These are phyloP conservation scores for Tetracladium setigerum DNA, from an alignment of 495 filamentous ascomycete species.

Conservation along the genomic window DNA sequence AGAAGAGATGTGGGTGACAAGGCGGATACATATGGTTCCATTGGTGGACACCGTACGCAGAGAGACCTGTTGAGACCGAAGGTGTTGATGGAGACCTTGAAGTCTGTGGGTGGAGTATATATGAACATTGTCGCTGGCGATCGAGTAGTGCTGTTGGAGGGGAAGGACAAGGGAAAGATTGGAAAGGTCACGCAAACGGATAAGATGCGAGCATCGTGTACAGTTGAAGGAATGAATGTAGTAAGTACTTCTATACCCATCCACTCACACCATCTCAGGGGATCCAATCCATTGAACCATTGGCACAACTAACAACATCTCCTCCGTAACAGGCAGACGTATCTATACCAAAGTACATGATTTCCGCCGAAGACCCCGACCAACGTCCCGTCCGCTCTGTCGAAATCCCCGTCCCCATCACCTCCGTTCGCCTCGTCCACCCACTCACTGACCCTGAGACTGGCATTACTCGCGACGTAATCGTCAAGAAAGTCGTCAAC, in stretches of 20 bases:
- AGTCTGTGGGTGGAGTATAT: conserved; percentile 37
- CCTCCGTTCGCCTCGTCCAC: conserved; percentile 71
- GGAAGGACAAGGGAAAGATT: conserved; percentile 76
- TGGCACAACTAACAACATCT: neutral
- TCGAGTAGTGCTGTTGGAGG: conserved; percentile 69
- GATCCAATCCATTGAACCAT: neutral
- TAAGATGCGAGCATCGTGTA: conserved; percentile 45
- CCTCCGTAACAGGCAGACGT: conserved; percentile 47
- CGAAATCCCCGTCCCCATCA: conserved; percentile 50
- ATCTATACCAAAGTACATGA: conserved; percentile 46
- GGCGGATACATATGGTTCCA: conserved; percentile 18
- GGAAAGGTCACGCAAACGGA: conserved; percentile 55
- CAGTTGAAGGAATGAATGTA: conserved; percentile 57
- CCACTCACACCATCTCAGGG: too few species aligned
- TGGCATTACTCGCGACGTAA: conserved; percentile 56
- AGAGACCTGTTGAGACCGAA: conserved; percentile 16
- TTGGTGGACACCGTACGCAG: conserved; percentile 1
- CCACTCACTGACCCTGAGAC: conserved; percentile 58
- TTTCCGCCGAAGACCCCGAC: conserved; percentile 28
- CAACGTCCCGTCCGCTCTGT: conserved; percentile 35
- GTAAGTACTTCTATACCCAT: conserved; percentile 38
- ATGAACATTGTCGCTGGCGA: conserved; percentile 63
- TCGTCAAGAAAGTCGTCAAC: conserved; percentile 60
- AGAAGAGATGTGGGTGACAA: conserved; percentile 52
- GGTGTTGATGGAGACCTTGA: conserved; percentile 28